Percentiles rank a stretch among this genome's conserved stretches.
Evolutionary conservation across 768 basidiomycete species (phyloP).

Genomic region (Hygrocybe coccinea): DNA sequence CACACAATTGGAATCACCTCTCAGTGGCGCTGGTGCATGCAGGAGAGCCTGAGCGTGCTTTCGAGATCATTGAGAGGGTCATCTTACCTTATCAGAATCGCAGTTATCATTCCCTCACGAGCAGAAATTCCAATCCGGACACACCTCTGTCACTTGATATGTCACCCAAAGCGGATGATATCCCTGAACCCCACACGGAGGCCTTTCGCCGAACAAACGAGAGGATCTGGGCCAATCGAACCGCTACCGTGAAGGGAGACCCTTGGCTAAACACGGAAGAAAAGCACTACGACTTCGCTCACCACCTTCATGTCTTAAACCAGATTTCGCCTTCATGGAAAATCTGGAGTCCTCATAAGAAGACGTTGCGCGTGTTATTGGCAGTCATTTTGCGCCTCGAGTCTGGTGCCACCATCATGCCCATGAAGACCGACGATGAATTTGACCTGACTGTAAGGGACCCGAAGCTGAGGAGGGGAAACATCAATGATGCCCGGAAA

Average conservation of each 20-base stretch:
- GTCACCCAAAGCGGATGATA: conserved; percentile 14
- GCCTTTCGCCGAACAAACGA: conserved; percentile 24
- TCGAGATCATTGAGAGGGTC: conserved; percentile 74
- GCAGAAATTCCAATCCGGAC: conserved; percentile 30
- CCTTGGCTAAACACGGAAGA: conserved; percentile 11
- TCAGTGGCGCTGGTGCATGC: conserved; percentile 70
- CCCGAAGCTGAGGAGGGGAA: conserved; percentile 20
- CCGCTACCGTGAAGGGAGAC: conserved; percentile 12
- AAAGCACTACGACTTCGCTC: conserved; percentile 46
- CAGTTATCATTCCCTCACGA: conserved; percentile 17
- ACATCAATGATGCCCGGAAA: conserved; percentile 30
- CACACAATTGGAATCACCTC: conserved; percentile 90
- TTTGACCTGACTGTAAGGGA: conserved; percentile 18
- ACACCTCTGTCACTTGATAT: conserved; percentile 41
- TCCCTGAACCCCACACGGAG: conserved; percentile 20
- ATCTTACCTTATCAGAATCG: conserved; percentile 54
- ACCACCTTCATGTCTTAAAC: conserved; percentile 55
- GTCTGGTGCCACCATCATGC: conserved; percentile 45
- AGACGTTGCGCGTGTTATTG: conserved; percentile 45
- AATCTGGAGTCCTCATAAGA: conserved; percentile 58
- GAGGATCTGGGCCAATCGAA: conserved; percentile 22
- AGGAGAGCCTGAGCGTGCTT: conserved; percentile 77
- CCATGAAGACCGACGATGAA: conserved; percentile 31
- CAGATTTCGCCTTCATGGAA: conserved; percentile 62
- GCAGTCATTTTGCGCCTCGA: conserved; percentile 44